These are phyloP conservation scores for Leccinum variicolor DNA, from an alignment of 768 basidiomycete genomes.

Conservation along the genomic window DNA sequence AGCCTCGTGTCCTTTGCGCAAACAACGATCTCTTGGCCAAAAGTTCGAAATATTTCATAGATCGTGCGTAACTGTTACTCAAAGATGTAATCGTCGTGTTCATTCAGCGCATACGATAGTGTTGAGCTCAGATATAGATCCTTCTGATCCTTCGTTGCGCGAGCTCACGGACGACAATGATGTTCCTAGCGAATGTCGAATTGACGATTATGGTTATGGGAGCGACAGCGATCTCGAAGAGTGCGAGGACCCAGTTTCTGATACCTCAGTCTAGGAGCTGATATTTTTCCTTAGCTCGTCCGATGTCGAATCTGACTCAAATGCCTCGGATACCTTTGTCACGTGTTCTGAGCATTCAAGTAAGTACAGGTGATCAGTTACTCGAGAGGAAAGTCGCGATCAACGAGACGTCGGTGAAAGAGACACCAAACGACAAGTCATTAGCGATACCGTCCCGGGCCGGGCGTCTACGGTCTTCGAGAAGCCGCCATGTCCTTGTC, in stretches of 20 bases:
- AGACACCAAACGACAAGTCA: not conserved
- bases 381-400: not conserved
- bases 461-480: not conserved
- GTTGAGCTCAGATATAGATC: not conserved
- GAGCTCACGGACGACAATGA: not conserved
- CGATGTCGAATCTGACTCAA: not conserved
- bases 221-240: not conserved
- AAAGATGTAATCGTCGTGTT: not conserved
- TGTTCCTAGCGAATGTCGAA: not conserved
- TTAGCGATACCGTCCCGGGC: not conserved
- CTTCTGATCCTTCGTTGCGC: not conserved
- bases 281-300: not conserved
- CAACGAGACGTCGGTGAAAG: not conserved
- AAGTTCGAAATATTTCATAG: not conserved
- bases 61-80: not conserved
- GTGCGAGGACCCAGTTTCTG: not conserved
- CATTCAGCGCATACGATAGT: not conserved
- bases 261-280: not conserved
- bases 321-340: not conserved
- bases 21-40: not conserved
- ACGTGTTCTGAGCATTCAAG: not conserved
- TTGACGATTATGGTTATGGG: not conserved
- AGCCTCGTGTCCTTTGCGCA: not conserved
- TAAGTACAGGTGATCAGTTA: not conserved
- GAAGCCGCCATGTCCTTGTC: too few species aligned